Evolutionary conservation across 164 flowering plant species (phyloP), one percentile per base, ranked within the genome.

Genomic region (Vitis rotundifolia): DNA sequence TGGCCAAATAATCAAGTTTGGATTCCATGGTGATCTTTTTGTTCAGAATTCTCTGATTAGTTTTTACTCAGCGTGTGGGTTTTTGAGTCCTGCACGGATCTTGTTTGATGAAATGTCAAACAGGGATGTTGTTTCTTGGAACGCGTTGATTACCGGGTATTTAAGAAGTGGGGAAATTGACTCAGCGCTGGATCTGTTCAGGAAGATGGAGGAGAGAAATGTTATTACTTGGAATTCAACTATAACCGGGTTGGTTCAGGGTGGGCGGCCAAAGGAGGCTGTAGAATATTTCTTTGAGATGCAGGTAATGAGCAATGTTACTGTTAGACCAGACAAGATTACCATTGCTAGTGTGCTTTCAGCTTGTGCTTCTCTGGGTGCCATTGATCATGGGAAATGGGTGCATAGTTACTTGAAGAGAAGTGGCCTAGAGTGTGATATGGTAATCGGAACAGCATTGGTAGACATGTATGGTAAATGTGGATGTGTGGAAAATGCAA

Each of bases 401-500:
- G 84, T 86, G 53, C 93, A 88, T 66, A 57, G 69, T 73, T 89
- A 83, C 70, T 63, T 91, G 80, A 74, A 71, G 68, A 85, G 85
- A 75, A 84, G 75, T 49, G 80, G 82, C 18, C 12, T 91, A 18
- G 81, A 78, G 65, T 64, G 77, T 68, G 97, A 91, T 68, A 49
- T 84, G 73, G 92, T 85, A 26, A 81, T 89, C 63, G 78, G 70
- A 49, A 90, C 95, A 49, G 91, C 97, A 15, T 72, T 91, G 57
- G 80, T 88, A 3, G 92, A 90, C 76, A 87, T 91, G 97, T 91
- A 90, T 74, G 93, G 93, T 26, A 91, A 90, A 68, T 90, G 95
- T 66, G 95, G 95, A 19, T 70, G 75, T 63, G 77, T 90, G 37
- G 85, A 80, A 12, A 79, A 68, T 61, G 97, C 95, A 6, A 66